Evolutionary conservation across 148 eudicot genomes (phyloP).

Genomic region (Beta vulgaris): DNA sequence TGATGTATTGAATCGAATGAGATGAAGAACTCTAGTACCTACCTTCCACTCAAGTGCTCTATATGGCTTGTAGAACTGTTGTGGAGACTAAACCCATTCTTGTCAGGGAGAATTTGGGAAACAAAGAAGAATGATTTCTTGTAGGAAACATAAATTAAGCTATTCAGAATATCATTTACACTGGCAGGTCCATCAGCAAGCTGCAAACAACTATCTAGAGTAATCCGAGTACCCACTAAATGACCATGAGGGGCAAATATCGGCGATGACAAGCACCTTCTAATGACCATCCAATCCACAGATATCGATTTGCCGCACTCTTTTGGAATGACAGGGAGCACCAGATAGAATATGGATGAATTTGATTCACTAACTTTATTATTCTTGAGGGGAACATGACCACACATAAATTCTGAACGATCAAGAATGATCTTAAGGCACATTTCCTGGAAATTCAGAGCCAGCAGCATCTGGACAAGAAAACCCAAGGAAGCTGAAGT

Average conservation of each 20-base stretch:
- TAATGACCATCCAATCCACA: conserved; percentile 74
- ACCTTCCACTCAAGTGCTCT: conserved; percentile 53
- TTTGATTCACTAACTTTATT: conserved; percentile 29
- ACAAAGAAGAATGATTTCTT: conserved; percentile 78
- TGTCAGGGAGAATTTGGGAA: conserved; percentile 52
- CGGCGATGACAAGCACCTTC: conserved; percentile 82
- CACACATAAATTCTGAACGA: conserved; percentile 54
- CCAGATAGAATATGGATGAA: conserved; percentile 57
- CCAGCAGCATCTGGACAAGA: conserved; percentile 59
- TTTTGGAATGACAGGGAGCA: conserved; percentile 63
- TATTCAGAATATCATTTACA: conserved; percentile 49
- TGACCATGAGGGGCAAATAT: conserved; percentile 42
- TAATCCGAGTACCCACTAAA: conserved; percentile 18
- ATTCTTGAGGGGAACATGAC: conserved; percentile 53
- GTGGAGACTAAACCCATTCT: conserved; percentile 53
- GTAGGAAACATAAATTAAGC: conserved; percentile 79
- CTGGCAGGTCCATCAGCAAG: conserved; percentile 73
- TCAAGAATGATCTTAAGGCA: conserved; percentile 78
- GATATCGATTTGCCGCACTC: conserved; percentile 33
- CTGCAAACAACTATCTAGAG: conserved; percentile 38
- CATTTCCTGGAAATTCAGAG: conserved; percentile 72
- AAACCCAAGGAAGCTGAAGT: background rate
- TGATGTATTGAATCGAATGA: background rate
- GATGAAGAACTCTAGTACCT: conserved; percentile 37
- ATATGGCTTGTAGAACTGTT: conserved; percentile 48